Conservation (phyloP, 352 stramenopile species). For the Phytophthora tentaculata region DNA sequence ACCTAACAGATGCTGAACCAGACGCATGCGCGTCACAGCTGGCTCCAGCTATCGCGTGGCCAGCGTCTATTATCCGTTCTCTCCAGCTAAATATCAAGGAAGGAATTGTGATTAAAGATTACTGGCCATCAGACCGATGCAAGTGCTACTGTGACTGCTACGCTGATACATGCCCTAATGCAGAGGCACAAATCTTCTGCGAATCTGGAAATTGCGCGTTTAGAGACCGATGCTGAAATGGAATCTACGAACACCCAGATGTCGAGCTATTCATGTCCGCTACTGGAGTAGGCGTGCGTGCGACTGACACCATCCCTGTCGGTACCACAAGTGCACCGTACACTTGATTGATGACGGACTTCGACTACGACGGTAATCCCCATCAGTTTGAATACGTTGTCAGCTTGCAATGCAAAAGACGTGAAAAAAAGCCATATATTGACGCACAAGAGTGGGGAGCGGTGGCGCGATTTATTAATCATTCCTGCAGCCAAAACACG, state of each 20-base stretch:
- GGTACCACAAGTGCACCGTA: conserved; percentile 1
- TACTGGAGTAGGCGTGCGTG: conserved; percentile 2
- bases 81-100: neutral
- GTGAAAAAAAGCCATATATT: conserved; percentile 1
- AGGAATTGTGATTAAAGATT: neutral
- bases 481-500: conserved; percentile 5
- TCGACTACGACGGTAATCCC: neutral
- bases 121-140: neutral
- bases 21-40: neutral
- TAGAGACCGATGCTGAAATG: neutral
- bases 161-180: neutral
- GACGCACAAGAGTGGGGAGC: neutral
- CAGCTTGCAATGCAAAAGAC: neutral
- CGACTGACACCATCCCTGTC: neutral
- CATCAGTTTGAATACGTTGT: neutral
- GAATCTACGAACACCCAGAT: neutral
- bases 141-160: neutral
- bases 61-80: neutral
- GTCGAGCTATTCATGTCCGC: neutral
- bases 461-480: conserved; percentile 11
- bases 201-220: neutral
- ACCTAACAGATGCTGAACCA: neutral
- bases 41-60: neutral
- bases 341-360: neutral
- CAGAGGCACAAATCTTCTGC: neutral